Base-by-base conservation (phyloP, 2,329 filamentous ascomycete species). In the Pyrenophora seminiperda region DNA sequence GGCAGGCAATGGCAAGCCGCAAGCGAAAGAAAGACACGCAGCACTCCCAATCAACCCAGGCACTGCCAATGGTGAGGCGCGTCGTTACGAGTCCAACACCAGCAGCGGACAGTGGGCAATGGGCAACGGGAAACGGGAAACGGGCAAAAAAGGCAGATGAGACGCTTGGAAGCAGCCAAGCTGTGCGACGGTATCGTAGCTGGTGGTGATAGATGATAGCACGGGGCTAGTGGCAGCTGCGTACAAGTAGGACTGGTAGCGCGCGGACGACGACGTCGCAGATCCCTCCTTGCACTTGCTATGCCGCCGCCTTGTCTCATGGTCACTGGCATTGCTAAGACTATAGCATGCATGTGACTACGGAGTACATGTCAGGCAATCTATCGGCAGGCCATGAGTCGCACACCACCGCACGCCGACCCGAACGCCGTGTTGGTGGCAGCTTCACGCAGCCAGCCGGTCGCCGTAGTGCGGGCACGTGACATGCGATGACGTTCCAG, bases 1-100 rank as follows among this genome's bases (percentile, higher is more conserved):
- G 32, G 31, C 47, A 22, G 42, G 33, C 45, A 60, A 54, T 47
- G 41, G 47, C 52, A 53, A 54, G 45, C 45, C n/a, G n/a, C n/a
- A n/a, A n/a, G n/a, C n/a, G n/a, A n/a, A n/a, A n/a, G 45, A 56
- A 54, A 48, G 57, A 54, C 33, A 17, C 48, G 27, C 17, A 29
- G 38, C 39, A 47, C 43, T 47, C 45, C 44, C 38, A 36, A 22
- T 47, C 48, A 42, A 52, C 50, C 53, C 65, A 64, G 59, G 47
- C 53, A 65, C 58, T 34, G 27, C 33, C 31, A 31, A 20, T 45
- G 47, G 49, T 54, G 24, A 48, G 36, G 31, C 14, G 17, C n/a
- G 43, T 47, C 45, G 59, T 54, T 60, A 61, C 56, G 53, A 57
- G 53, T 53, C 61, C 57, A 61, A 32, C 18, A 27, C 20, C 37